Conservation (phyloP, 1,284 basidiomycete genomes). For the Leccinum fallax region DNA sequence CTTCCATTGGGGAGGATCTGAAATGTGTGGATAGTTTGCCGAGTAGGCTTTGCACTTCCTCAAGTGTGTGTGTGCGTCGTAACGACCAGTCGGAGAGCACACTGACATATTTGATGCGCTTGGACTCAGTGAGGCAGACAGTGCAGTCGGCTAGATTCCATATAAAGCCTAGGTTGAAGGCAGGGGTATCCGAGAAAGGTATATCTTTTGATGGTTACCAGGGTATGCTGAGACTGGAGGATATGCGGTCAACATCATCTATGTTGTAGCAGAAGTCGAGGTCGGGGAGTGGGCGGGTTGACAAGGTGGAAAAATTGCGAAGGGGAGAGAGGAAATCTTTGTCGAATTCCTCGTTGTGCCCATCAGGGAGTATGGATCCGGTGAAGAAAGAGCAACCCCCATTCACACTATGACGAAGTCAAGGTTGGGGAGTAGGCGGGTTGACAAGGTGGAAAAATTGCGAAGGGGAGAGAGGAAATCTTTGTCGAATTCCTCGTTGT, state of each 20-base stretch:
- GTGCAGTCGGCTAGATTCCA: conserved; percentile 15
- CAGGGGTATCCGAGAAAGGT: neutral
- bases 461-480: too few species aligned
- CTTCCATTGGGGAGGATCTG: conserved; percentile 25
- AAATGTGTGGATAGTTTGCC: conserved; percentile 39
- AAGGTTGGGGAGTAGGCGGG: too few species aligned
- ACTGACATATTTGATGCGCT: conserved; percentile 2
- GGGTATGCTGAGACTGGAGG: conserved; percentile 31
- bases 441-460: too few species aligned
- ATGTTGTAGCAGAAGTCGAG: conserved; percentile 17
- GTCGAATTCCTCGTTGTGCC: too few species aligned
- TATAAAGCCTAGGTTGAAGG: conserved; percentile 20
- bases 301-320: too few species aligned
- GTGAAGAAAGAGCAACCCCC: too few species aligned
- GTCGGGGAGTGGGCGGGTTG: too few species aligned
- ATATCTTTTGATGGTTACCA: conserved; percentile 30
- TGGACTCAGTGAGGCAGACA: neutral
- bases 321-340: too few species aligned
- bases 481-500: too few species aligned
- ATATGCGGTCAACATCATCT: conserved; percentile 19
- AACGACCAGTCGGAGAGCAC: conserved; percentile 24
- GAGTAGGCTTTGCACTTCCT: conserved; percentile 34
- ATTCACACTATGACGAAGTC: too few species aligned
- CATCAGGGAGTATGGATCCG: too few species aligned
- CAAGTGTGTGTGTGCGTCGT: conserved; percentile 17